Percentiles rank a stretch among this genome's conserved stretches.
These are phyloP conservation scores for Exserohilum rostratum DNA, from an alignment of 2,329 filamentous ascomycete genomes.

Conservation along the genomic window DNA sequence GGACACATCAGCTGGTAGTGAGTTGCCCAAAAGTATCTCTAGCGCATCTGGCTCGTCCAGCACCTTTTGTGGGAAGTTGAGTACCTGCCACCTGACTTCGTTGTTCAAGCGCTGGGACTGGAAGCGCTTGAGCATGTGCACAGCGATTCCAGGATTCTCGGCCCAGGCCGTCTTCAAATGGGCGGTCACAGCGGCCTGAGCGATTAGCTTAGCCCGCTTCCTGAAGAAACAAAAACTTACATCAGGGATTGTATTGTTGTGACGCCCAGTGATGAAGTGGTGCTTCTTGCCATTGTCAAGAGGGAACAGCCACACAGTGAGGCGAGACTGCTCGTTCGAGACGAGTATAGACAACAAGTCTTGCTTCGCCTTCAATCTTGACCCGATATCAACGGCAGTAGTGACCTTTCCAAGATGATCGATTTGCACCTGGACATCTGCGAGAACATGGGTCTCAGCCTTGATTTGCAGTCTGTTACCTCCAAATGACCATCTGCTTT, in stretches of 20 bases:
- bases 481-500: constrained; percentile 83
- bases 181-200: constrained; percentile 62
- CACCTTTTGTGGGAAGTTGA: constrained; percentile 84
- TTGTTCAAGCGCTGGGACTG: constrained; percentile 72
- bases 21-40: constrained; percentile 77
- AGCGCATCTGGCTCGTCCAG: constrained; percentile 82
- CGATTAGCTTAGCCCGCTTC: constrained; percentile 16
- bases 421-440: constrained; percentile 73
- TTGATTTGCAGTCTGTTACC: constrained; percentile 93
- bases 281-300: constrained; percentile 68
- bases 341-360: constrained; percentile 80
- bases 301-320: constrained; percentile 90
- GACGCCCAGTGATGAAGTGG: constrained; percentile 54
- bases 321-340: constrained; percentile 80
- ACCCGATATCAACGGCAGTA: constrained; percentile 52
- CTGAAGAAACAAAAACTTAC: constrained; percentile 25
- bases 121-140: constrained; percentile 82
- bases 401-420: constrained; percentile 68
- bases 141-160: constrained; percentile 83
- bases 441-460: constrained; percentile 83
- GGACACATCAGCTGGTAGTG: constrained; percentile 77
- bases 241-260: constrained; percentile 50
- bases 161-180: constrained; percentile 84
- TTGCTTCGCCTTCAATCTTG: constrained; percentile 78
- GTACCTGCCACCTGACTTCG: constrained; percentile 78